Conservation (phyloP, 106 monocot genomes). For the Acorus gramineus region DNA sequence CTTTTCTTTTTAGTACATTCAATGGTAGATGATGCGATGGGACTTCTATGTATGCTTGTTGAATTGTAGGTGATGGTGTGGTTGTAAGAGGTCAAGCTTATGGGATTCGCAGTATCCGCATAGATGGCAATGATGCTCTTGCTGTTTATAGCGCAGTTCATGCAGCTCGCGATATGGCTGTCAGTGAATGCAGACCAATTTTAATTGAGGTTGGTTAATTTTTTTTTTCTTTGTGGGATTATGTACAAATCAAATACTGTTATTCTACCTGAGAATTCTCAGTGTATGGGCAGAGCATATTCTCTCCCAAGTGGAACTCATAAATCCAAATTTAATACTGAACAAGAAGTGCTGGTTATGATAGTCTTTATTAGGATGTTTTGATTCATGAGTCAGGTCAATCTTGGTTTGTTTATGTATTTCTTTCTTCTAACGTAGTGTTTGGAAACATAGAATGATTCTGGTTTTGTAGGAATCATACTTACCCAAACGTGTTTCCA, state of each 20-base stretch:
- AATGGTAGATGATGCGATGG: neutral
- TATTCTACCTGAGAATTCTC: neutral
- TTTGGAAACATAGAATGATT: too few relatives aligned
- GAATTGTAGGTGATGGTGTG: conserved; percentile 61
- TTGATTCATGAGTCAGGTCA: too few relatives aligned
- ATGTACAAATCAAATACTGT: neutral
- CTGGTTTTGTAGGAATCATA: too few relatives aligned
- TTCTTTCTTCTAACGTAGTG: too few relatives aligned
- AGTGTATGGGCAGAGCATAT: neutral
- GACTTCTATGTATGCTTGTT: neutral
- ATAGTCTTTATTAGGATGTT: too few relatives aligned
- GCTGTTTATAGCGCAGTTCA: conserved; percentile 86
- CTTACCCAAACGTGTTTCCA: too few relatives aligned
- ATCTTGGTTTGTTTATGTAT: too few relatives aligned
- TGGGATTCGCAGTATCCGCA: conserved; percentile 77
- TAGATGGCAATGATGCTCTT: conserved; percentile 91
- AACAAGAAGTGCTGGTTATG: too few relatives aligned
- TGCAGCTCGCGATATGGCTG: conserved; percentile 80
- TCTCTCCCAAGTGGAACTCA: too few relatives aligned
- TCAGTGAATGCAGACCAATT: conserved; percentile 66
- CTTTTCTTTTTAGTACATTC: too few relatives aligned
- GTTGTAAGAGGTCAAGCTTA: conserved; percentile 83
- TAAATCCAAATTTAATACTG: too few relatives aligned
- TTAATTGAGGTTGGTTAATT: conserved; percentile 68
- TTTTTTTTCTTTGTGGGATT: neutral